Evolutionary conservation across 306 rosid species (phyloP), one percentile per base, ranked within the genome.

Genomic region (Cucurbita pepo): DNA sequence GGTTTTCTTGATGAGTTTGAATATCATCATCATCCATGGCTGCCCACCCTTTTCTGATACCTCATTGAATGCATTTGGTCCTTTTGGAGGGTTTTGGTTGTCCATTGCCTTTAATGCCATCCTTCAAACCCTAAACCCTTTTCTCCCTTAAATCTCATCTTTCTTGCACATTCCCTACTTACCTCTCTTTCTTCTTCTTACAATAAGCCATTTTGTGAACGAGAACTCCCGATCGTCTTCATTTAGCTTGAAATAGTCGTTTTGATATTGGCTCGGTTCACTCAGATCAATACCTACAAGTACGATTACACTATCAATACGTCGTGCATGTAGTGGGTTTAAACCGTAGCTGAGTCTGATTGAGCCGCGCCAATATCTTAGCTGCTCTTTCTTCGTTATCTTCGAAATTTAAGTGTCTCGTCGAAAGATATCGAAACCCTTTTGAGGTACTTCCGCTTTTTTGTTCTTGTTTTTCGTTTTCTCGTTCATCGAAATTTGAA

Each of bases 361-460:
- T 78, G 81, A 78, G 81, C 81, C 81, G 77, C 38, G 81, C 69
- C 81, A 78, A 63, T 78, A 78, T 73, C 81, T 44, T n/a, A 47
- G 70, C 43, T 63, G 14, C 74, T 73, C 37, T 73, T 78, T 40
- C 43, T 40, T 40, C 7, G 8, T 40, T 40, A 1, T 38, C 43
- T 40, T 47, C 0, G 5, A 3, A 47, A 1, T 30, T 30, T 3
- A 30, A 2, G 34, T 30, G 34, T 30, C 34, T 30, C 34, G 34
- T 30, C 34, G 0, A 47, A 10, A 4, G 15, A 47, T 47, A 12
- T 47, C 13, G 5, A 47, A 11, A 47, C 11, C 15, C 52, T 47
- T 30, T 47, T 47, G 52, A 47, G 52, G 52, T 47, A 47, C 14
- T 47, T 47, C 3, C 0, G 6, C 13, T 10, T 47, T 13, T 12